Base-by-base conservation (phyloP, 371 early-diverging fungal genomes). In the Rhizomucor miehei region DNA sequence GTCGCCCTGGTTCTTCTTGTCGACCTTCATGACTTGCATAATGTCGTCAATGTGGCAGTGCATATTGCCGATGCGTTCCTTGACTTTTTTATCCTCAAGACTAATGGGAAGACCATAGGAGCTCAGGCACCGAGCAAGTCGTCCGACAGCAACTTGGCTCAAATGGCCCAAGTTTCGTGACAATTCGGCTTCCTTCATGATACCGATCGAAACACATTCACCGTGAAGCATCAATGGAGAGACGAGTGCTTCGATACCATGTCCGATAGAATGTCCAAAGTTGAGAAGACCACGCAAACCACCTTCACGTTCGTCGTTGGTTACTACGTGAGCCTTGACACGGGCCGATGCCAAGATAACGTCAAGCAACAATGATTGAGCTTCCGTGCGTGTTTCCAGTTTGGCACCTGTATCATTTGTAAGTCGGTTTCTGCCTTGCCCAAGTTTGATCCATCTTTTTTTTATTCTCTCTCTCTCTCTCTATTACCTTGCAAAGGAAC, bases 181-280 rank as follows among this genome's bases (percentile, higher is more conserved):
- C 37, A 98, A 81, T 66, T 98, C 98, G 1, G 93, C 94, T 71
- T 98, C 98, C 50, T 90, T 82, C 48, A 95, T 90, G 81, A 94
- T 93, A 19, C 98, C 98, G 24, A 98, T 84, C 1, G 97, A 81
- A 12, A 98, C 92, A 63, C 96, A 95, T 80, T 98, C 98, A 52
- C 98, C 98, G 60, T 98, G 97, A 54, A 97, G 87, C 67, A 97
- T 62, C 50, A 88, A 78, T 5, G 97, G 97, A 12, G 93, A 81
- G 21, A 94, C 80, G 17, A 94, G 82, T 16, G 94, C 97, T 73
- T 98, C 98, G 52, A 95, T 91, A 40, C 95, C 98, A 51, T 98
- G 98, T 29, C 98, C 98, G 54, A 98, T 86, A 2, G 95, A 87
- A 70, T 98, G 98, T 4, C 98, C 98, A 82, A 95, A 98, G 67